Base-by-base conservation (phyloP, 2,329 filamentous ascomycete genomes). In the Penicillium sp. region DNA sequence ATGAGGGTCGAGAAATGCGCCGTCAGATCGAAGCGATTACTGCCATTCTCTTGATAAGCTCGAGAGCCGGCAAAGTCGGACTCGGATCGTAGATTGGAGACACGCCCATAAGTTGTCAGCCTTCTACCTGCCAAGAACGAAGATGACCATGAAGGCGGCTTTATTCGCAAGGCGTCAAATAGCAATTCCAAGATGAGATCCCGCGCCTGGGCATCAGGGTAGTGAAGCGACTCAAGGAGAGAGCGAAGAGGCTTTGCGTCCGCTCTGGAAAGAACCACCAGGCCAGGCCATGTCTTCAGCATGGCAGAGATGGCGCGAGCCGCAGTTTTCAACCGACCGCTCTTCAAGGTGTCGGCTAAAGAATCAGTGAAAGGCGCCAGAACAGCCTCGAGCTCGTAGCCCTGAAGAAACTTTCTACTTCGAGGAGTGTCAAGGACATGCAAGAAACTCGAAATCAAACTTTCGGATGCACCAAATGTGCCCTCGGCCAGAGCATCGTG, bases 361-460 rank as follows among this genome's bases (percentile, higher is more conserved):
- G 88, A 85, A 65, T 97, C 93, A 0, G 93, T 98, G 61, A 98
- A 97, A 12, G 88, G 84, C 2, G 90, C 90, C 63, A 98, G 95
- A 28, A 90, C 79, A 35, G 88, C 82, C 66, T 96, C 91, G 39
- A 98, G 76, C 63, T 95, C 90, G 60, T 90, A 89, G 4, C 91
- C 87, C 51, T 86, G 83, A n/a, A 98, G 74, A 59, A 87, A 93
- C 62, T 83, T 85, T 53, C 93, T 81, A 52, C 84, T 83, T 49
- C 84, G 80, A 4, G 93, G 93, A 2, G 85, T 81, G 66, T 98
- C 93, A 41, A 97, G 76, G 3, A 97, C 79, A 66, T 91, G 94
- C 32, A 98, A 76, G 54, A 97, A 90, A n/a, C 88, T 88, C 3
- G 83, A 81, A 2, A 89, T 85, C 49, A 98, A 72, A 59, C 90